Base-by-base conservation (phyloP, 31 red algal genomes). In the Porphyra umbilicalis region DNA sequence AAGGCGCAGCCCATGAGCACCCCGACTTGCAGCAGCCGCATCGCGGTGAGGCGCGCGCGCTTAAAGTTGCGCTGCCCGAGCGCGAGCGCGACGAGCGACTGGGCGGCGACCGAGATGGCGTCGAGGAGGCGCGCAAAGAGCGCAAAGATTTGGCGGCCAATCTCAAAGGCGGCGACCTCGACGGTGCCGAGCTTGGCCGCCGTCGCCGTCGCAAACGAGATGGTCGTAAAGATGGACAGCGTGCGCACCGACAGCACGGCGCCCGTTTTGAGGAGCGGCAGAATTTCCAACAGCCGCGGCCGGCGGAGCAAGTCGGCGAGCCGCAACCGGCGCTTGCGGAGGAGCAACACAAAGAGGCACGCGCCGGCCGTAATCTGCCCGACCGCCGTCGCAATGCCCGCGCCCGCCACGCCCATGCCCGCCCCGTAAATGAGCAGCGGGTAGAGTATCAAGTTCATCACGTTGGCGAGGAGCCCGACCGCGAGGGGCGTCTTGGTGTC, bases 401-500 rank as follows among this genome's bases (percentile, higher is more conserved):
- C 97, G 29, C 97, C 97, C 76, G 77, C 68, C 20, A 95, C 95
- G 80, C 92, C 93, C 79, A 99, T 80, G 80, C 87, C 83, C 35
- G 87, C 67, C 16, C 84, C 87, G 77, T 96, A 99, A 46, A 99
- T 99, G 8, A 99, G 92, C 46, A 90, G 75, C 25, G 97, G 93
- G 90, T 95, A 94, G 39, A 95, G 81, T 15, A 86, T 88, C 8
- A 99, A 77, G 78, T 99, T 99, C 39, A 99, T 67, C 35, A 89
- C 40, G 79, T 99, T 96, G 32, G 93, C 87, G 30, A 93, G 76
- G 8, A 99, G 76, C 32, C 90, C 91, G 32, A 94, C 83, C 42
- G 90, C 89, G 35, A 99, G 79, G 10, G 97, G 94, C 20, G 93
- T 99, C 35, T 89, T 87, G 29, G 94, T 96, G 74, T 99, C 97